These are phyloP conservation scores for Fusarium pseudocircinatum DNA, from an alignment of 2,329 filamentous ascomycete species.

Conservation along the genomic window DNA sequence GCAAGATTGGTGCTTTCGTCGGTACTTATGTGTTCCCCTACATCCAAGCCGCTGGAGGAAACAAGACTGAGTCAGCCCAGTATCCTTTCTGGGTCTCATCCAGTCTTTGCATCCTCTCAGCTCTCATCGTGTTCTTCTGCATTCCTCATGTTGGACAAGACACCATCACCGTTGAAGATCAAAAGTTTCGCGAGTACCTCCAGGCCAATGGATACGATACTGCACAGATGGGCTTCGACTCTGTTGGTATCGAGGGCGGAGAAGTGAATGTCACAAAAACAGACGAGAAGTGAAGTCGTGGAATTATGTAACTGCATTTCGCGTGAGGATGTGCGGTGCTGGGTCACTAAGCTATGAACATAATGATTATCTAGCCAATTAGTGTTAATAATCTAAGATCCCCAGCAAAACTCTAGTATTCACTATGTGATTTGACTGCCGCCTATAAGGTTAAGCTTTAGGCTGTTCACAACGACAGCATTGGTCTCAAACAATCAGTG, in stretches of 20 bases:
- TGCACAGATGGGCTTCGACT: constrained; percentile 58
- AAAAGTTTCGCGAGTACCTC: constrained; percentile 78
- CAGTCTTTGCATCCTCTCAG: constrained; percentile 78
- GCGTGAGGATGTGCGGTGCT: neutral
- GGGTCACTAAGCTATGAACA: neutral
- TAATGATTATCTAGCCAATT: too few relatives aligned
- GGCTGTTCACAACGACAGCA: too few relatives aligned
- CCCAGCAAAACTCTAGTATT: neutral
- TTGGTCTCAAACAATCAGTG: too few relatives aligned
- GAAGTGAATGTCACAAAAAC: constrained; percentile 4
- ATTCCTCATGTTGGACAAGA: constrained; percentile 85
- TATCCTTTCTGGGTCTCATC: constrained; percentile 92
- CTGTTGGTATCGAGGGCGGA: constrained; percentile 32
- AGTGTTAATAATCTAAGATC: neutral
- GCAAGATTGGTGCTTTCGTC: constrained; percentile 85
- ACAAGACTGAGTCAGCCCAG: constrained; percentile 70
- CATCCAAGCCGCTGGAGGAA: constrained; percentile 69
- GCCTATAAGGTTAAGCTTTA: too few relatives aligned
- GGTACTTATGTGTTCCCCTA: constrained; percentile 85
- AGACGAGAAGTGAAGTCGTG: constrained; percentile 12
- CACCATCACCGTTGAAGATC: constrained; percentile 82
- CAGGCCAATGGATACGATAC: constrained; percentile 81
- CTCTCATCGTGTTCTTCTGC: constrained; percentile 65
- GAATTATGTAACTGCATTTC: neutral
- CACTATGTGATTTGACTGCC: too few relatives aligned